phyloP scores from a whole-genome alignment of 2,329 filamentous ascomycete species.

The Ophiocordyceps camponoti-saundersi region DNA sequence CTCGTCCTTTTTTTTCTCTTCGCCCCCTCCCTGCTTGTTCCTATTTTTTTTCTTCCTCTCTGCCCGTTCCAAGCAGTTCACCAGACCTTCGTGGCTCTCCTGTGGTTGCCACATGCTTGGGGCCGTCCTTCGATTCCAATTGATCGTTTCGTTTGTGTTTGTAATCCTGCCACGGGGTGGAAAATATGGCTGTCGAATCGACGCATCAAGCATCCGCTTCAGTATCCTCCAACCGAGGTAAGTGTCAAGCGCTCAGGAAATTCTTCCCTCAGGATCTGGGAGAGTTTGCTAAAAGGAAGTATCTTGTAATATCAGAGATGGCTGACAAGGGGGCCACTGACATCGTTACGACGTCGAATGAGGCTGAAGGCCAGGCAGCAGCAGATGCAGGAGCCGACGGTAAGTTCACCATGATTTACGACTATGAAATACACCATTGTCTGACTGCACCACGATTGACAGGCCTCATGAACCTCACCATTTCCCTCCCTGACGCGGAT shows the following conservation, averaged over 20 bases:
- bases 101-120: slow-evolving; percentile 12
- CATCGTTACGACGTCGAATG: slow-evolving; percentile 7
- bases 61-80: slow-evolving; percentile 5
- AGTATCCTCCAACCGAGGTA: slow-evolving; percentile 8
- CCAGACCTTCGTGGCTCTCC: slow-evolving; percentile 6
- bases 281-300: slow-evolving; percentile 1
- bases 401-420: slow-evolving; percentile 5
- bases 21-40: slow-evolving; percentile 2
- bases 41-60: background rate
- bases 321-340: slow-evolving; percentile 10
- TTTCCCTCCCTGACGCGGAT: slow-evolving; percentile 61
- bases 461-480: slow-evolving; percentile 46
- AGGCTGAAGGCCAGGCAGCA: slow-evolving; percentile 12
- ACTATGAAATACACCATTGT: background rate
- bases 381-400: slow-evolving; percentile 17
- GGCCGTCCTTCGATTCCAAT: background rate
- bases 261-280: background rate
- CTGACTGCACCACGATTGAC: background rate
- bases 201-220: slow-evolving; percentile 6
- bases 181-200: slow-evolving; percentile 16
- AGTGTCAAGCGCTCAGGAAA: background rate
- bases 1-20: slow-evolving; percentile 15
- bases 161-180: slow-evolving; percentile 1
- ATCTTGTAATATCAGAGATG: slow-evolving; percentile 2
- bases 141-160: slow-evolving; percentile 2